These are phyloP conservation scores for Spencermartinsiella ligniputridi DNA, from an alignment of 1,139 yeast genomes.

Conservation along the genomic window DNA sequence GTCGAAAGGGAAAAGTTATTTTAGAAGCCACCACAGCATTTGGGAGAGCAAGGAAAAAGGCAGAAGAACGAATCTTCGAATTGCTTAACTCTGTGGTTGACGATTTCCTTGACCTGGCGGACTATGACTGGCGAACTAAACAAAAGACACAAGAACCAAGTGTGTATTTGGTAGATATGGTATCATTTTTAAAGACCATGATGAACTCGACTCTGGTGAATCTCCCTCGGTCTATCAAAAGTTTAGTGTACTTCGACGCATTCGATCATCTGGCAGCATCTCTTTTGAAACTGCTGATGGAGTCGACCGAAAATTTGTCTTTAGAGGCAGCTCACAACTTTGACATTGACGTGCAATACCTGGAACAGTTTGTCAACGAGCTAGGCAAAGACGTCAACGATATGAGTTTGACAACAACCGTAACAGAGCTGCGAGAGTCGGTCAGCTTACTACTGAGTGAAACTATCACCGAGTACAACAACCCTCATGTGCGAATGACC, in stretches of 20 bases:
- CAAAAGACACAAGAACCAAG: constrained; percentile 58
- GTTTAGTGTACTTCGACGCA: constrained; percentile 76
- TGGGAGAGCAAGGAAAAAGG: constrained; percentile 58
- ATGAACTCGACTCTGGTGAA: constrained; percentile 83
- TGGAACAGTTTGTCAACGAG: constrained; percentile 48
- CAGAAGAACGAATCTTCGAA: constrained; percentile 77
- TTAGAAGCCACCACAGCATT: constrained; percentile 56
- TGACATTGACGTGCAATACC: constrained; percentile 55
- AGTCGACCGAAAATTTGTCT: constrained; percentile 40
- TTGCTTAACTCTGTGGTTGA: constrained; percentile 64
- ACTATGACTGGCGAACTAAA: constrained; percentile 70
- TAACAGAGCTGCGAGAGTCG: constrained; percentile 58
- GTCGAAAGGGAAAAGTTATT: constrained; percentile 29
- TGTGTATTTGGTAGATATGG: constrained; percentile 74
- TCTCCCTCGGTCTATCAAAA: constrained; percentile 71
- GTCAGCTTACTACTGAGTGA: constrained; percentile 49
- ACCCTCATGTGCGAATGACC: constrained; percentile 51
- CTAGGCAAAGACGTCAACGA: constrained; percentile 36
- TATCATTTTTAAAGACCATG: constrained; percentile 80
- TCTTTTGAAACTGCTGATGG: constrained; percentile 58
- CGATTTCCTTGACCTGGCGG: constrained; percentile 79
- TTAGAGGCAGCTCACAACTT: constrained; percentile 54
- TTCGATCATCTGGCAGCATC: constrained; percentile 79
- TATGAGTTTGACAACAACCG: constrained; percentile 39
- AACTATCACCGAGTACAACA: constrained; percentile 50